phyloP scores from a whole-genome alignment of 2,329 filamentous ascomycete genomes.

The Lecanicillium sp. region DNA sequence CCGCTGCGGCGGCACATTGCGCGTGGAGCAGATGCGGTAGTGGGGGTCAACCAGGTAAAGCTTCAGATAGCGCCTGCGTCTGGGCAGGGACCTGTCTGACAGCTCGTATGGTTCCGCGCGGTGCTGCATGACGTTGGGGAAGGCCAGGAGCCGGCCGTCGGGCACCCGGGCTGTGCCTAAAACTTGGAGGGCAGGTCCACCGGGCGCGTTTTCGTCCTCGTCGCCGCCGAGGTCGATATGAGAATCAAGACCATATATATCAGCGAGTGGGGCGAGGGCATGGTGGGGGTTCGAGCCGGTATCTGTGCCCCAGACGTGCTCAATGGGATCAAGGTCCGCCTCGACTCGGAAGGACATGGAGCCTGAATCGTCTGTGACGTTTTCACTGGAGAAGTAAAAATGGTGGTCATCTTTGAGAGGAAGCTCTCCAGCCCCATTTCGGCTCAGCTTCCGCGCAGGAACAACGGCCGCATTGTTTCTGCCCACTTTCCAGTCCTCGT shows the following conservation, averaged over 20 bases:
- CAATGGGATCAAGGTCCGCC: neutral
- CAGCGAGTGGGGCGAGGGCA: neutral
- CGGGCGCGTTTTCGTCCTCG: neutral
- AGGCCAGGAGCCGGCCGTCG: conserved; percentile 39
- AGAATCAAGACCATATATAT: neutral
- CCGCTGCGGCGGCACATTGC: conserved; percentile 34
- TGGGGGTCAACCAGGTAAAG: conserved; percentile 55
- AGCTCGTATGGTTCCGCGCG: conserved; percentile 44
- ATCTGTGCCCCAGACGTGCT: neutral
- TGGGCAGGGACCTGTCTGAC: conserved; percentile 41
- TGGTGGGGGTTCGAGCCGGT: neutral
- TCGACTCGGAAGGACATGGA: neutral
- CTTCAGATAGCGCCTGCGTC: conserved; percentile 50
- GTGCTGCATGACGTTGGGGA: conserved; percentile 41
- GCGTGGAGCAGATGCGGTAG: conserved; percentile 40
- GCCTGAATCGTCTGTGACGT: neutral
- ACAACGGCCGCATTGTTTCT: neutral
- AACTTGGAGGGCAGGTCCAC: neutral
- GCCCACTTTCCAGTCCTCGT: conserved; percentile 7
- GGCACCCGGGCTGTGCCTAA: conserved; percentile 36
- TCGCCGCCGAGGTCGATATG: neutral
- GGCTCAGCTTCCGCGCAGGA: neutral
- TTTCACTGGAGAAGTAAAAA: neutral
- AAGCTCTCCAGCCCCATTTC: neutral
- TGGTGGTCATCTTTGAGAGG: neutral